These are phyloP conservation scores for Arachis hypogaea DNA, from an alignment of 306 rosid species.

Conservation along the genomic window DNA sequence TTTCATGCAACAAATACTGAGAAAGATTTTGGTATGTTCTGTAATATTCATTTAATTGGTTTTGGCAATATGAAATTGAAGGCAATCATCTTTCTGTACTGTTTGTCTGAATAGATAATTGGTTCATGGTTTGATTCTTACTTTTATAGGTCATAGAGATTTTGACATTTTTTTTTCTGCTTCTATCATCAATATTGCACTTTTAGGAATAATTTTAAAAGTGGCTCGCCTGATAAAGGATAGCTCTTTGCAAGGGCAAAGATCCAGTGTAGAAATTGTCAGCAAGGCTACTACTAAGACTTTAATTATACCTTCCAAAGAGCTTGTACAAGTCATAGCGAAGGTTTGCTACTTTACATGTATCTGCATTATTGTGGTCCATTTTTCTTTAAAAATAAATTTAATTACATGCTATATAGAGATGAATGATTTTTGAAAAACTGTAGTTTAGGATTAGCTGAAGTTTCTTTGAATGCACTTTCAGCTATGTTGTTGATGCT, in stretches of 20 bases:
- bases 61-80: conserved; percentile 24
- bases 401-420: conserved; percentile 5
- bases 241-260: conserved; percentile 67
- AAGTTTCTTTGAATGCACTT: conserved; percentile 21
- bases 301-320: conserved; percentile 70
- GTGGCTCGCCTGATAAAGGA: conserved; percentile 87
- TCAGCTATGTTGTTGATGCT: conserved; percentile 32
- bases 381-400: not conserved
- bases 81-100: conserved; percentile 19
- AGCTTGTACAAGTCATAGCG: conserved; percentile 90
- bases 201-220: conserved; percentile 76
- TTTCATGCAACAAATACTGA: conserved; percentile 81
- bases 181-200: conserved; percentile 32
- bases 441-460: conserved; percentile 18
- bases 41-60: conserved; percentile 32
- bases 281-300: conserved; percentile 76
- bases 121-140: conserved; percentile 26
- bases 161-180: conserved; percentile 11
- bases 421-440: conserved; percentile 14
- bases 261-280: conserved; percentile 56
- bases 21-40: conserved; percentile 81
- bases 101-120: conserved; percentile 24
- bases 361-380: conserved; percentile 32
- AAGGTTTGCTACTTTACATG: conserved; percentile 61
- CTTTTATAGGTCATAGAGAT: conserved; percentile 26